These are phyloP conservation scores for Aspergillus pseudoviridinutans DNA, from an alignment of 2,329 filamentous ascomycete species.

Conservation along the genomic window DNA sequence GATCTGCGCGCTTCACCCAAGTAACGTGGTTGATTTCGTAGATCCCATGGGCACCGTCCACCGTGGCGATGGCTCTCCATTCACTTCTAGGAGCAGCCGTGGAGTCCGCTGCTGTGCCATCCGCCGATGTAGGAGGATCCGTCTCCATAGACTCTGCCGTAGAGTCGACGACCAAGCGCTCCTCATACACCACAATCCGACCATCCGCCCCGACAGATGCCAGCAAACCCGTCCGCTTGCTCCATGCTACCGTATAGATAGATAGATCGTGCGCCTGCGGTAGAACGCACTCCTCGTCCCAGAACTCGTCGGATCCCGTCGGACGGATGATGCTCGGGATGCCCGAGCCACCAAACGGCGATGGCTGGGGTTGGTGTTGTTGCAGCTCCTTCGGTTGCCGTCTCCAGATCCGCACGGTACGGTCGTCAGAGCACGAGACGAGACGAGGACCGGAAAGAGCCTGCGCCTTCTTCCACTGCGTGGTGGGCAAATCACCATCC, in stretches of 20 bases:
- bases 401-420: slow-evolving; percentile 74
- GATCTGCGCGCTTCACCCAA: slow-evolving; percentile 79
- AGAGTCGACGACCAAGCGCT: slow-evolving; percentile 43
- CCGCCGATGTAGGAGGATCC: slow-evolving; percentile 10
- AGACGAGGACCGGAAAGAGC: slow-evolving; percentile 53
- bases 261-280: slow-evolving; percentile 73
- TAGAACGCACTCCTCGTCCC: slow-evolving; percentile 72
- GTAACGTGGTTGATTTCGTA: slow-evolving; percentile 91
- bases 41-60: slow-evolving; percentile 76
- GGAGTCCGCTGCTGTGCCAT: slow-evolving; percentile 25
- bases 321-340: slow-evolving; percentile 90
- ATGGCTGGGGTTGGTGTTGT: slow-evolving; percentile 33
- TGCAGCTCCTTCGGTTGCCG: slow-evolving; percentile 49
- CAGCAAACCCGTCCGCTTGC: slow-evolving; percentile 67
- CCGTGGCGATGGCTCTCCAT: slow-evolving; percentile 69
- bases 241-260: slow-evolving; percentile 84
- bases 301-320: slow-evolving; percentile 69
- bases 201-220: slow-evolving; percentile 91
- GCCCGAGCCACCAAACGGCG: slow-evolving; percentile 38
- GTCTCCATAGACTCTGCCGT: slow-evolving; percentile 21
- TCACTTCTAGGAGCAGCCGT: slow-evolving; percentile 38
- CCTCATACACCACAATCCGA: slow-evolving; percentile 72
- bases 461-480: slow-evolving; percentile 28
- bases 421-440: slow-evolving; percentile 81
- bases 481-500: neutral